These are phyloP conservation scores for Leccinum disarticulatum DNA, from an alignment of 768 basidiomycete species.

Conservation along the genomic window DNA sequence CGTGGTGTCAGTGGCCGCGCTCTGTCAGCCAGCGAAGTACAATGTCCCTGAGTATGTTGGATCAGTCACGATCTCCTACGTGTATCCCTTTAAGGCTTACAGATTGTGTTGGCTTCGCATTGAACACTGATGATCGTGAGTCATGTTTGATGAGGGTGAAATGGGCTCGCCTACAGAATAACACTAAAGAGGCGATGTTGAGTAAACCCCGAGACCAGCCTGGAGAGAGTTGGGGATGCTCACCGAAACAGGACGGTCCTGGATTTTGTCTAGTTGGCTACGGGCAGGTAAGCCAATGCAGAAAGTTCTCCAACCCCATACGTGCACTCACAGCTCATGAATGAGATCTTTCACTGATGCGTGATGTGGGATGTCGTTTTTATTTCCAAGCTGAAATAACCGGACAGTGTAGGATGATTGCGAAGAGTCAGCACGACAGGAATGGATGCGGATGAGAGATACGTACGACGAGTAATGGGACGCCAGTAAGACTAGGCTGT, in stretches of 20 bases:
- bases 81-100: conserved; percentile 39
- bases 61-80: background rate
- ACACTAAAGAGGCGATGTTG: conserved; percentile 45
- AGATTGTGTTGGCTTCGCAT: conserved; percentile 96
- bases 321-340: conserved; percentile 55
- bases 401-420: background rate
- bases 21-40: conserved; percentile 85
- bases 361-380: conserved; percentile 82
- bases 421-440: background rate
- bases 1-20: conserved; percentile 55
- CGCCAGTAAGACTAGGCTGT: conserved; percentile 62
- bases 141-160: background rate
- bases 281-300: conserved; percentile 27
- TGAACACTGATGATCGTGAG: conserved; percentile 63
- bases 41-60: conserved; percentile 57
- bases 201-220: background rate
- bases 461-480: conserved; percentile 82
- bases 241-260: conserved; percentile 82
- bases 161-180: conserved; percentile 60
- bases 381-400: conserved; percentile 74
- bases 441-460: background rate
- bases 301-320: too few relatives aligned
- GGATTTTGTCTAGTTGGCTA: conserved; percentile 70
- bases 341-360: conserved; percentile 84
- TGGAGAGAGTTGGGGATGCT: conserved; percentile 31